Percentiles rank a stretch among this genome's conserved stretches.
Conservation (phyloP, 257 asterid genomes). For the Solanum tarijense region DNA sequence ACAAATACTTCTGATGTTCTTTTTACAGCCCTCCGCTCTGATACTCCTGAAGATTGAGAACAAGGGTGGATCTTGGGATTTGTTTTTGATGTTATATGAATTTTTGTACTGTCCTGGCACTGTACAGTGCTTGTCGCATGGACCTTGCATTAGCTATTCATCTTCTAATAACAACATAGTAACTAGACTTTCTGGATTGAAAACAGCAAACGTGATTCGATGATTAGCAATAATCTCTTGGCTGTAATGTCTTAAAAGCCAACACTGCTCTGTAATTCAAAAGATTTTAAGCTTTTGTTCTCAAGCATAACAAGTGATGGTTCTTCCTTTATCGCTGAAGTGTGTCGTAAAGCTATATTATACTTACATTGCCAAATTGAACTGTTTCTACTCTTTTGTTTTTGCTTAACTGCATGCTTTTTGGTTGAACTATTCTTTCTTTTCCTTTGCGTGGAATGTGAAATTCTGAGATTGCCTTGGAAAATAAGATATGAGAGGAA, state of each 20-base stretch:
- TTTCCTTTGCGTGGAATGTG: not conserved
- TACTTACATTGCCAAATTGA: not conserved
- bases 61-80: not conserved
- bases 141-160: not conserved
- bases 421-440: not conserved
- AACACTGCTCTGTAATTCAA: not conserved
- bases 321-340: not conserved
- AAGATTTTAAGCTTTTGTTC: not conserved
- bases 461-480: not conserved
- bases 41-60: not conserved
- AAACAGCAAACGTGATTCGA: not conserved
- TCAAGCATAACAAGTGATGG: not conserved
- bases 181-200: not conserved
- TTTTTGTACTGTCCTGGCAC: not conserved
- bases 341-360: not conserved
- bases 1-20: not conserved
- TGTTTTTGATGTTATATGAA: not conserved
- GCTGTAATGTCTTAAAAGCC: not conserved
- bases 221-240: not conserved
- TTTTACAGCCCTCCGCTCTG: not conserved
- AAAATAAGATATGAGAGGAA: not conserved
- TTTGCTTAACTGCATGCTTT: no score
- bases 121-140: not conserved
- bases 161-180: not conserved
- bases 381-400: no score